Evolutionary conservation across 1,139 yeast genomes (phyloP).

Genomic region (Lodderomyces theae): DNA sequence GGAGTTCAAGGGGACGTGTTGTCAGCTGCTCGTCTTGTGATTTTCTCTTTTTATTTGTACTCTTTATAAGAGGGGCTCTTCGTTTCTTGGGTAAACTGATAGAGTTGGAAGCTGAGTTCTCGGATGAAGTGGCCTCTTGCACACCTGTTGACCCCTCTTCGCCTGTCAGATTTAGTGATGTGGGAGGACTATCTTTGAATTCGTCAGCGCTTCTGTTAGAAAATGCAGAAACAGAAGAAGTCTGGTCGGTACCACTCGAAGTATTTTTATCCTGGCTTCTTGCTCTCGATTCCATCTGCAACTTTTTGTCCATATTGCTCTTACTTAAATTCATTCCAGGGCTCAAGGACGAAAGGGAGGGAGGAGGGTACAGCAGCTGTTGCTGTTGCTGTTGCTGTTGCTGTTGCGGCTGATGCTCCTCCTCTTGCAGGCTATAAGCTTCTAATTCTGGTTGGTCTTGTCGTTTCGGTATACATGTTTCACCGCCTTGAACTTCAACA

Average conservation of each 20-base stretch:
- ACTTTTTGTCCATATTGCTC: constrained; percentile 2
- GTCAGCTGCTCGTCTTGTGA: background rate
- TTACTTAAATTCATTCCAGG: constrained; percentile 1
- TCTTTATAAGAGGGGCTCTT: background rate
- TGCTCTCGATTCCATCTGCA: constrained; percentile 1
- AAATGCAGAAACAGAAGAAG: constrained; percentile 5
- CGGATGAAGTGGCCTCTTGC: background rate
- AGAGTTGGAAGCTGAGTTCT: background rate
- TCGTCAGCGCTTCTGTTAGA: constrained; percentile 7
- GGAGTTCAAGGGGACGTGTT: constrained; percentile 1
- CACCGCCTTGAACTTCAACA: constrained; percentile 10
- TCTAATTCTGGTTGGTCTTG: no score
- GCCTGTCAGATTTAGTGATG: constrained; percentile 10
- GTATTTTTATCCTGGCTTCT: background rate
- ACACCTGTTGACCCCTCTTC: constrained; percentile 1
- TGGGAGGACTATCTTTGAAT: constrained; percentile 9
- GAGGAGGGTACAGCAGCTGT: constrained; percentile 3
- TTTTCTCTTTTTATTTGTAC: constrained; percentile 2
- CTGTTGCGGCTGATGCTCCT: background rate
- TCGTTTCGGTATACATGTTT: background rate
- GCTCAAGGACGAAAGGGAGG: background rate
- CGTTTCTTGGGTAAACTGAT: constrained; percentile 2
- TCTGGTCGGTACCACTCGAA: background rate
- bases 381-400: background rate
- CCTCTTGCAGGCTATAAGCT: no score